These are phyloP conservation scores for Dictyostelium discoideum DNA, from an alignment of 78 protist species.

Conservation along the genomic window dicty_2.7 NC_007088.5:5601501-5602000, in stretches of 20 bases:
- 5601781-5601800: constrained; percentile 96
- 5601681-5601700: constrained; percentile 88
- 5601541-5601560: constrained; percentile 74
- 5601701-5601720: constrained; percentile 79
- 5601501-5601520: constrained; percentile 77
- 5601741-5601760: constrained; percentile 97
- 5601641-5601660: constrained; percentile 97
- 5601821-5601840: constrained; percentile 97
- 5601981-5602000: constrained; percentile 89
- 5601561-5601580: constrained; percentile 84
- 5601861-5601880: constrained; percentile 95
- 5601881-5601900: constrained; percentile 90
- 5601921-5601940: constrained; percentile 90
- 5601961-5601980: constrained; percentile 89
- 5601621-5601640: constrained; percentile 86
- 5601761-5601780: constrained; percentile 96
- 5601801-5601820: constrained; percentile 97
- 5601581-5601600: constrained; percentile 84
- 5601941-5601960: constrained; percentile 82
- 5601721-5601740: constrained; percentile 71
- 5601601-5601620: constrained; percentile 83
- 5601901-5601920: constrained; percentile 93
- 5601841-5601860: constrained; percentile 92
- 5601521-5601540: constrained; percentile 66
- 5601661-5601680: constrained; percentile 92